Conservation (phyloP, 2,329 filamentous ascomycete species). For the Coniochaeta sp. region DNA sequence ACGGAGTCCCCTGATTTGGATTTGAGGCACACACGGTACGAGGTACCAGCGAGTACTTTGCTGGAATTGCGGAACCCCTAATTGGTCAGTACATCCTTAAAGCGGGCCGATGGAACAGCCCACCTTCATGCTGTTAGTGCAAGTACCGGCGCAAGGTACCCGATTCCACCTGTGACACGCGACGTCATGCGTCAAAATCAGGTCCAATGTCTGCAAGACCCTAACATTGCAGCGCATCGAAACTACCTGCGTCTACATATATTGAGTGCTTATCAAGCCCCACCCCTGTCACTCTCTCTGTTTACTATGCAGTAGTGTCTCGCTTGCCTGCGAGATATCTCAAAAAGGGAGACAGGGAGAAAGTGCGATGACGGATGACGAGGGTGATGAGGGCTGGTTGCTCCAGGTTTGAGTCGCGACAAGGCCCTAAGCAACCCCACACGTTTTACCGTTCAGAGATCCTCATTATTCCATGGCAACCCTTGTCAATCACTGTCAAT, state of each 20-base stretch:
- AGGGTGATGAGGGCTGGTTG: neutral
- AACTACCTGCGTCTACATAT: neutral
- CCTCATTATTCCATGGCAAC: neutral
- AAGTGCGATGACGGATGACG: neutral
- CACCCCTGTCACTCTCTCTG: neutral
- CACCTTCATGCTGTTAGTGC: neutral
- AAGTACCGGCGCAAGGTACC: neutral
- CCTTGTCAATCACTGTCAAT: neutral
- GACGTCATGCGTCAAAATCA: neutral
- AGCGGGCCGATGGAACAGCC: neutral
- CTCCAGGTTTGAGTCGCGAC: neutral
- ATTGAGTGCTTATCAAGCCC: neutral
- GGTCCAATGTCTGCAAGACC: neutral
- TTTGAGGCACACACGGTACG: neutral
- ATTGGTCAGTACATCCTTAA: neutral
- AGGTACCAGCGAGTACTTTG: neutral
- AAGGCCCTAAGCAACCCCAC: neutral
- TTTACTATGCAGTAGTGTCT: neutral
- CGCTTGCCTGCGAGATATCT: neutral
- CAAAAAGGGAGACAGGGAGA: neutral
- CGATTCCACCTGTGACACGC: neutral
- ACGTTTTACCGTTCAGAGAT: neutral
- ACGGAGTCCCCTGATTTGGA: neutral
- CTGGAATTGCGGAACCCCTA: neutral
- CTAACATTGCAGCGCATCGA: neutral